Conservation (phyloP, 2,329 filamentous ascomycete species). For the Chaetomium sp. region DNA sequence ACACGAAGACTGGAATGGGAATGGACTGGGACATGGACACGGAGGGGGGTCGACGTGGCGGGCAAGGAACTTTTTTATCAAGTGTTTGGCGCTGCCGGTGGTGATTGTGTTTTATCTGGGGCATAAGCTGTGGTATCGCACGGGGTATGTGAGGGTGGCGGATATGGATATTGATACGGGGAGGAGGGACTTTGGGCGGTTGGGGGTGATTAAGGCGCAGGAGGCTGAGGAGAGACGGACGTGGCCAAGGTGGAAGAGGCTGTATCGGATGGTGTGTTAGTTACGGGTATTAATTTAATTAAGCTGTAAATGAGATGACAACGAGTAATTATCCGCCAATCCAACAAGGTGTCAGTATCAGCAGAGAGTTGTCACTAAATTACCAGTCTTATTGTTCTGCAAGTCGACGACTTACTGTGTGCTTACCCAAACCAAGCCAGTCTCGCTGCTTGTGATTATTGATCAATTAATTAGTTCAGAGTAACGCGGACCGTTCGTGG, state of each 20-base stretch:
- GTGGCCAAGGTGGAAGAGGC: constrained; percentile 27
- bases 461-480: no score
- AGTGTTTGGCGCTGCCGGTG: constrained; percentile 48
- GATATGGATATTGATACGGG: constrained; percentile 60
- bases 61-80: constrained; percentile 45
- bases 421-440: no score
- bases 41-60: constrained; percentile 28
- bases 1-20: no score
- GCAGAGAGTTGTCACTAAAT: no score
- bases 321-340: no score
- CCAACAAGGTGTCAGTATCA: no score
- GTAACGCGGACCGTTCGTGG: no score
- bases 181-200: constrained; percentile 21
- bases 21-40: constrained; percentile 13
- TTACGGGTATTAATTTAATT: no score
- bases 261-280: constrained; percentile 25
- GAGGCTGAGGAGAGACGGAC: constrained; percentile 23
- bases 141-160: constrained; percentile 47
- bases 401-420: no score
- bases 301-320: no score
- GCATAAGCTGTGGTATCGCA: constrained; percentile 59
- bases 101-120: constrained; percentile 46
- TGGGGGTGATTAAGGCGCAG: constrained; percentile 23
- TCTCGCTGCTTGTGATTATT: no score
- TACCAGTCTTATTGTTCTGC: no score